These are phyloP conservation scores for Heterobasidion occidentale DNA, from an alignment of 1,284 basidiomycete genomes.

Conservation along the genomic window DNA sequence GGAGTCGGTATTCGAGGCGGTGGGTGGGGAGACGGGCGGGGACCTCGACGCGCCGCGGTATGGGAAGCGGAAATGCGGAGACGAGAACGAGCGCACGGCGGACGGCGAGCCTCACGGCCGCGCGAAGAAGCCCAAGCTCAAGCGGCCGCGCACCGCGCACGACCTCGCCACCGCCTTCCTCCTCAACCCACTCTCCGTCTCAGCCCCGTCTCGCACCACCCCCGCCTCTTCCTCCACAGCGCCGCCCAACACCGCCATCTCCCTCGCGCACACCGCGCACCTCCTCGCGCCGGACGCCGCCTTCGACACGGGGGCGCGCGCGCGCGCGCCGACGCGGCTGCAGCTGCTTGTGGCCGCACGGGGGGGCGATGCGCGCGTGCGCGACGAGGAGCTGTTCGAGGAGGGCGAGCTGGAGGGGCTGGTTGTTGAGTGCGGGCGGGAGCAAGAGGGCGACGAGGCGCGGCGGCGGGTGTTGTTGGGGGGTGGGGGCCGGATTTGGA, in stretches of 20 bases:
- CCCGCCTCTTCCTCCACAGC: constrained; percentile 11
- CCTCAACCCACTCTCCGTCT: constrained; percentile 37
- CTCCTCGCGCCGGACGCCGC: constrained; percentile 41
- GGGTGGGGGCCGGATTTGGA: too few species aligned
- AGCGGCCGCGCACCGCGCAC: constrained; percentile 26
- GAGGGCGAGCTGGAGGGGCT: constrained; percentile 34
- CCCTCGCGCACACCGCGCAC: constrained; percentile 27
- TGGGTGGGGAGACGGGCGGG: constrained; percentile 10
- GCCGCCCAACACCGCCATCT: constrained; percentile 10
- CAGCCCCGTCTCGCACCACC: constrained; percentile 14
- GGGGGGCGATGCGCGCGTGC: constrained; percentile 34
- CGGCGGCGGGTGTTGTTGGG: constrained; percentile 3
- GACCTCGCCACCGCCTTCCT: constrained; percentile 45
- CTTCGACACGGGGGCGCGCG: constrained; percentile 10
- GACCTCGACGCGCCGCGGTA: constrained; percentile 2
- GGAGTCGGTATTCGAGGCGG: constrained; percentile 11
- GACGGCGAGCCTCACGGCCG: too few species aligned
- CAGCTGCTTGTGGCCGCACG: constrained; percentile 47
- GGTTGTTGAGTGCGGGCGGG: constrained; percentile 18
- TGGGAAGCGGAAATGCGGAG: constrained; percentile 6
- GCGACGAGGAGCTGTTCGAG: constrained; percentile 37
- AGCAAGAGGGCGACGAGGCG: background rate
- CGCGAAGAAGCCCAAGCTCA: constrained; percentile 20
- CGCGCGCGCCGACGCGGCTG: constrained; percentile 45
- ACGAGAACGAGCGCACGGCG: constrained; percentile 2